A percentile compares a stretch with the other conserved stretches of the same genome.
Conservation (phyloP, 1,284 basidiomycete genomes). For the Apiotrichum domesticum region DNA sequence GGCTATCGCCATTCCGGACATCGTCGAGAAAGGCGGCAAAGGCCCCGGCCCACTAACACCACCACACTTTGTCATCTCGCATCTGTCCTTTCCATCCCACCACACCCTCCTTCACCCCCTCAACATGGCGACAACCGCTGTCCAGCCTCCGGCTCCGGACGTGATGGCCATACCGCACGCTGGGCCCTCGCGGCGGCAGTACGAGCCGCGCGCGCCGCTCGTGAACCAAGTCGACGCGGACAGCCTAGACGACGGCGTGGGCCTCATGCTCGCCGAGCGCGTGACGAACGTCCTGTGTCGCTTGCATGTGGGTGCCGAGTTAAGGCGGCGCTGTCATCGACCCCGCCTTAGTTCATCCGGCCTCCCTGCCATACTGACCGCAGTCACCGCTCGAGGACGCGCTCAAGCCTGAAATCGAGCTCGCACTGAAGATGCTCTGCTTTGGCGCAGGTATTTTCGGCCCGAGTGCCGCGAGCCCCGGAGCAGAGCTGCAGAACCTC, state of each 20-base stretch:
- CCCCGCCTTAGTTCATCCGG: not conserved
- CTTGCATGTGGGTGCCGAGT: constrained; percentile 55
- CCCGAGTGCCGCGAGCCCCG: constrained; percentile 71
- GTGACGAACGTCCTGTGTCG: constrained; percentile 65
- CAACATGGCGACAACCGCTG: too few relatives aligned
- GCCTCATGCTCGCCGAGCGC: constrained; percentile 76
- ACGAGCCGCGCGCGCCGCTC: constrained; percentile 55
- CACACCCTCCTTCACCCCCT: too few relatives aligned
- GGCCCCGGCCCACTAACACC: too few relatives aligned
- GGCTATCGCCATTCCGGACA: constrained; percentile 1
- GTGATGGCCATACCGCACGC: not conserved
- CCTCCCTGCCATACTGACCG: constrained; percentile 1
- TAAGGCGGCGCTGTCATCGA: not conserved
- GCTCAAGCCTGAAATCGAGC: constrained; percentile 72
- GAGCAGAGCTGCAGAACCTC: constrained; percentile 83
- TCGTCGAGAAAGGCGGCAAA: too few relatives aligned
- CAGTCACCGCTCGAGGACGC: constrained; percentile 56
- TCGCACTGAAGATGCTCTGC: constrained; percentile 69
- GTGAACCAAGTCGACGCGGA: constrained; percentile 92
- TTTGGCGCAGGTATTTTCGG: constrained; percentile 85
- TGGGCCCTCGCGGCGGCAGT: constrained; percentile 1
- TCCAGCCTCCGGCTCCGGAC: too few relatives aligned
- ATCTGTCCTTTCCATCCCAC: too few relatives aligned
- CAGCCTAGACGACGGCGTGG: constrained; percentile 83
- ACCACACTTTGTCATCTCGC: too few relatives aligned